Evolutionary conservation across 768 basidiomycete genomes (phyloP).

Genomic region (Mycena maculata): DNA sequence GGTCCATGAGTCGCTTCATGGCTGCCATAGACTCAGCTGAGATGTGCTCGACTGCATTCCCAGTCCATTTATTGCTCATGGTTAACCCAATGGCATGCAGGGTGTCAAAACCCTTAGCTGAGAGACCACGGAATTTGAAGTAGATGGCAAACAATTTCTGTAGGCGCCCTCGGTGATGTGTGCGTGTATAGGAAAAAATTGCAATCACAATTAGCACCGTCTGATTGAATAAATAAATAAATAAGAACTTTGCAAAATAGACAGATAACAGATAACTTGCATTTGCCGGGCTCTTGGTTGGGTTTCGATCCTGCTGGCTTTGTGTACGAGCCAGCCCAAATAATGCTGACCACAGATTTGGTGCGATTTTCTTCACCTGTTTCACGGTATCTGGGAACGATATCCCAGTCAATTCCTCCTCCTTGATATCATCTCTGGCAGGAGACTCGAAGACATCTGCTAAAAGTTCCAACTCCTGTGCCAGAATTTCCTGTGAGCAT

Average conservation of each 20-base stretch:
- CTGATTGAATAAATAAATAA: no score
- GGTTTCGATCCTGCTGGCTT: conserved; percentile 1
- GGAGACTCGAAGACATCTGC: conserved; percentile 13
- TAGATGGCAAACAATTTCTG: conserved; percentile 43
- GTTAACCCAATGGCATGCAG: conserved; percentile 37
- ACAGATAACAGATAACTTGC: not conserved
- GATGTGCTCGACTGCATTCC: no score
- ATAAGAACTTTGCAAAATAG: no score
- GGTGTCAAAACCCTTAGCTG: conserved; percentile 38
- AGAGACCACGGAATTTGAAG: conserved; percentile 38
- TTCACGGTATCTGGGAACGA: not conserved
- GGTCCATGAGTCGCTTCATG: conserved; percentile 39
- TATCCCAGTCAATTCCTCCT: not conserved
- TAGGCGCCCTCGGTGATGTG: conserved; percentile 23
- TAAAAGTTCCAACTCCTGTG: not conserved
- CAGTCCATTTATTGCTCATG: conserved; percentile 43
- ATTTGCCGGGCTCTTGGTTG: conserved; percentile 9
- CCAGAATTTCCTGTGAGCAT: not conserved
- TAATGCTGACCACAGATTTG: not conserved
- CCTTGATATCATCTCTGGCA: conserved; percentile 2
- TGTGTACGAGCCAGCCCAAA: not conserved
- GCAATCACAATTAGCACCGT: not conserved
- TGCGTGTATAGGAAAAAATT: conserved; percentile 5
- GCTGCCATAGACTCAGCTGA: conserved; percentile 41
- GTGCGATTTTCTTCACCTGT: not conserved